Evolutionary conservation across 768 basidiomycete genomes (phyloP).

Genomic region (Tephrocybe sp.): DNA sequence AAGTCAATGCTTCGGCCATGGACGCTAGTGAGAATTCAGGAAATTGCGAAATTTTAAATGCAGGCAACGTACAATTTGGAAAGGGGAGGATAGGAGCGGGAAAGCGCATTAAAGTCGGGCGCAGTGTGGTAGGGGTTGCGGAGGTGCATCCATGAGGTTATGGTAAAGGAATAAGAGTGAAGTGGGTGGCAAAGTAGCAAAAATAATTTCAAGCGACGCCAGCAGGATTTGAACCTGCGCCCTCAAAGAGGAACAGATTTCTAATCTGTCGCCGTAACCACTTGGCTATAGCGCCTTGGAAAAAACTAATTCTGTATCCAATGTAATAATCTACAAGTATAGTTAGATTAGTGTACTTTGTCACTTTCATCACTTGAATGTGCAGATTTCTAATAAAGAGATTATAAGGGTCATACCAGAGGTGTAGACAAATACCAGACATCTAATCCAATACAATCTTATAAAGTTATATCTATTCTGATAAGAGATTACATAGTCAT

Average conservation of each 20-base stretch:
- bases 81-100: constrained; percentile 50
- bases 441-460: too few species aligned
- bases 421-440: too few species aligned
- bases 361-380: too few species aligned
- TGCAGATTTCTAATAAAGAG: too few species aligned
- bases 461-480: too few species aligned
- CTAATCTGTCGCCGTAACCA: constrained; percentile 79
- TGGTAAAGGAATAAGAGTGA: neutral
- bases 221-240: too few species aligned
- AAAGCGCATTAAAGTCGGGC: constrained; percentile 61
- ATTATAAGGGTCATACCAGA: too few species aligned
- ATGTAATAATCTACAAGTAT: too few species aligned
- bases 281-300: constrained; percentile 67
- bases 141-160: constrained; percentile 33
- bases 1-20: constrained; percentile 64
- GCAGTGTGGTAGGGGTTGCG: constrained; percentile 38
- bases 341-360: too few species aligned
- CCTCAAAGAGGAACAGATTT: constrained; percentile 51
- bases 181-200: neutral
- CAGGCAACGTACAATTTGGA: constrained; percentile 11
- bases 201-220: constrained; percentile 32
- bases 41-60: neutral
- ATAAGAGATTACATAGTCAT: too few species aligned
- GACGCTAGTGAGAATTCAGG: constrained; percentile 2
- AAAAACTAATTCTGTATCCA: too few species aligned